Conservation (phyloP, 768 basidiomycete genomes). For the Baorangia bicolor region DNA sequence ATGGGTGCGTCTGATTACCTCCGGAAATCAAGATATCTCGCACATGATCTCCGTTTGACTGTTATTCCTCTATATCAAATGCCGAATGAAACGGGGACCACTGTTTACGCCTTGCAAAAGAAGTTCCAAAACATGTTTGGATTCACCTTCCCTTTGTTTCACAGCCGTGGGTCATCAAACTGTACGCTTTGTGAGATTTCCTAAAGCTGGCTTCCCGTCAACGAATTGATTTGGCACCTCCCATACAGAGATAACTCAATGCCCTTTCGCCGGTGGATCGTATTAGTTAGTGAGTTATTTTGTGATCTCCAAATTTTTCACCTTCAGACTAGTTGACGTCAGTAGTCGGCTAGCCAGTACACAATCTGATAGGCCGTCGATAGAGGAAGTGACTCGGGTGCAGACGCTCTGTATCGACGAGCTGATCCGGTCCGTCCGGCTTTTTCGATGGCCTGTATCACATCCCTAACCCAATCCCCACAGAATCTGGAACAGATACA, state of each 20-base stretch:
- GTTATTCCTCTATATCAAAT: constrained; percentile 77
- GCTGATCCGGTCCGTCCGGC: constrained; percentile 71
- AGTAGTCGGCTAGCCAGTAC: constrained; percentile 87
- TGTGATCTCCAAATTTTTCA: background rate
- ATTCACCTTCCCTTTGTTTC: constrained; percentile 96
- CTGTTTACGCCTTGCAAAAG: constrained; percentile 81
- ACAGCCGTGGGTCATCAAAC: constrained; percentile 91
- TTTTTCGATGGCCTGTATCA: background rate
- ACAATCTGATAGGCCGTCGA: constrained; percentile 75
- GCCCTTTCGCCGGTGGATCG: constrained; percentile 93
- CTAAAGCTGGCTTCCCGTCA: background rate
- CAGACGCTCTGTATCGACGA: constrained; percentile 92
- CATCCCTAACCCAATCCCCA: constrained; percentile 1
- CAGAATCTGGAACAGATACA: constrained; percentile 97
- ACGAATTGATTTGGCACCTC: background rate
- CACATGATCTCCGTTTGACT: constrained; percentile 2
- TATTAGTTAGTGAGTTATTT: constrained; percentile 82
- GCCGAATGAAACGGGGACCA: constrained; percentile 92
- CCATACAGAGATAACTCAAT: constrained; percentile 77
- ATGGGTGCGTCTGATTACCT: constrained; percentile 55
- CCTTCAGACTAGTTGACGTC: background rate
- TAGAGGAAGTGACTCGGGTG: constrained; percentile 74
- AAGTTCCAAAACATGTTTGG: constrained; percentile 91
- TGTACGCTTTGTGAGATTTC: constrained; percentile 51
- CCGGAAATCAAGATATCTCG: background rate